Base-by-base conservation (phyloP, 2,329 filamentous ascomycete species). In the Colletotrichum sansevieriae region DNA sequence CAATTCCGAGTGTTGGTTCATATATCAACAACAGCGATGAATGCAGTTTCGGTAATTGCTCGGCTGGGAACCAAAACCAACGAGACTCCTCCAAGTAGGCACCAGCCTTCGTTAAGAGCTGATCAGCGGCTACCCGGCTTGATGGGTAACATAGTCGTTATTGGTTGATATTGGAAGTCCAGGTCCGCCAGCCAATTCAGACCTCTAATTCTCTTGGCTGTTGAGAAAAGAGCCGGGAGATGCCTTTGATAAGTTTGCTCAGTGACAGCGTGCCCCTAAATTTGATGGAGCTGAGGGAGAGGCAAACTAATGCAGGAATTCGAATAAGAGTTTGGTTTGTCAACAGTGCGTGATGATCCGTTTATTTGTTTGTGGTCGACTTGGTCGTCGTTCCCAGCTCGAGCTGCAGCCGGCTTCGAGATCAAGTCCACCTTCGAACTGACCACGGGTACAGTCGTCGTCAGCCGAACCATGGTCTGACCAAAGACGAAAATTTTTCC, bases 331-430 rank as follows among this genome's bases (percentile, higher is more conserved):
- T 51, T 39, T n/a, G 20, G 44, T 35, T 63, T 57, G 58, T 57
- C 18, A 51, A 61, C 22, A 13, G 18, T 51, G 35, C 25, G 33
- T 41, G 22, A 8, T 29, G 35, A 44, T 62, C 56, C 43, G 22
- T 18, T 35, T 35, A 35, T 55, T 65, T 54, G 47, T 54, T n/a
- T 54, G 47, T 61, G n/a, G 15, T 37, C 49, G 25, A 44, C 25
- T 56, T 35, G 43, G 35, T 39, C 47, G 41, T 41, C 37, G 22
- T 25, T 8, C 25, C 25, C 43, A 43, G 51, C 12, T 56, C 35
- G 29, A 33, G 47, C n/a, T 20, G 22, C 18, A 62, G 56, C 35
- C 61, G 56, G 33, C 57, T 62, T 33, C 47, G 63, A 49, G 12
- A 33, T 13, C 22, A 46, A 12, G 15, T 49, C 2, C 22, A 10